Conservation (phyloP, 1,284 basidiomycete species). For the Trichosporon coremiiforme region DNA sequence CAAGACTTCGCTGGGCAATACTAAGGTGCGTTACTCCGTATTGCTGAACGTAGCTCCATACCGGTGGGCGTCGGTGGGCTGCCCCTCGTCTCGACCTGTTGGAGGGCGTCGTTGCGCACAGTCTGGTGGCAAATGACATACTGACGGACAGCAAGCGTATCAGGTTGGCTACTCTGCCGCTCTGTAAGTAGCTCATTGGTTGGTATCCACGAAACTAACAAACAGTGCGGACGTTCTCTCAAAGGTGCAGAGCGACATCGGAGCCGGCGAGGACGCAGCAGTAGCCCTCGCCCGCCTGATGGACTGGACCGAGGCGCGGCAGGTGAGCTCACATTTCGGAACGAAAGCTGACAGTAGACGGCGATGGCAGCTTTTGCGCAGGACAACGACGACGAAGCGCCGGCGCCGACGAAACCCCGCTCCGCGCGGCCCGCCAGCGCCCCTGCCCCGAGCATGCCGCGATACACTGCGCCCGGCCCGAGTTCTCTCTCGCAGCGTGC, state of each 20-base stretch:
- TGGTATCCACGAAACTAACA: conserved; percentile 10
- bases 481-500: conserved; percentile 3
- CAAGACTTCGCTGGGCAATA: conserved; percentile 53
- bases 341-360: conserved; percentile 32
- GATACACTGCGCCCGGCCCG: conserved; percentile 11
- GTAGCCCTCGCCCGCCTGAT: conserved; percentile 54
- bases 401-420: conserved; percentile 9
- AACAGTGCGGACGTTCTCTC: conserved; percentile 50
- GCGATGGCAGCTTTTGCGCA: conserved; percentile 51
- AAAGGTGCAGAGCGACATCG: conserved; percentile 51
- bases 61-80: too few relatives aligned
- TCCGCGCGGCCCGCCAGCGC: not conserved
- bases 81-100: too few relatives aligned
- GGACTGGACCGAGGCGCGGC: conserved; percentile 58
- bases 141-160: conserved; percentile 52
- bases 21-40: conserved; percentile 47
- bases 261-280: conserved; percentile 48
- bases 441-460: conserved; percentile 15
- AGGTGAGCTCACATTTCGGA: conserved; percentile 39
- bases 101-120: not conserved
- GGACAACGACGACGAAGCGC: conserved; percentile 44
- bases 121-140: conserved; percentile 6
- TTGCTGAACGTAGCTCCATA: too few relatives aligned
- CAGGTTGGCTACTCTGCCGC: conserved; percentile 56
- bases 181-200: conserved; percentile 44